phyloP scores from a whole-genome alignment of 2,329 filamentous ascomycete genomes.

The Purpureocillium lavendulum region DNA sequence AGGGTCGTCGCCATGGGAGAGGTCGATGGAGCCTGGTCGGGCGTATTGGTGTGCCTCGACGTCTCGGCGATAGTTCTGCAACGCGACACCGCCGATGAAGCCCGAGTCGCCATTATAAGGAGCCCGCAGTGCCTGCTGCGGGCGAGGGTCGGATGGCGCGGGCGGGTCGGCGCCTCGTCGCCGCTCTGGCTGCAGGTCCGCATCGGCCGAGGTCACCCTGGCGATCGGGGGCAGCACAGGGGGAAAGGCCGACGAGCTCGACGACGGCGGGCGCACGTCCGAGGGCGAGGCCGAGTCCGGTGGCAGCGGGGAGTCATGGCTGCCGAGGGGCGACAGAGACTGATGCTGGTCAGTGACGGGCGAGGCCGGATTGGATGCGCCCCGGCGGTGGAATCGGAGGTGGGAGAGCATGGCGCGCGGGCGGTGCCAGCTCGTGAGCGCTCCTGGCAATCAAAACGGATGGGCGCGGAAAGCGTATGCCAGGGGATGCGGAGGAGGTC shows the following conservation, averaged over 20 bases:
- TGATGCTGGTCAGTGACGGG: slow-evolving; percentile 39
- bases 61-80: slow-evolving; percentile 41
- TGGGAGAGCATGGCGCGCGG: slow-evolving; percentile 37
- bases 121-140: slow-evolving; percentile 19
- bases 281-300: slow-evolving; percentile 27
- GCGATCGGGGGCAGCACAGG: slow-evolving; percentile 43
- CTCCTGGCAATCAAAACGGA: too few relatives aligned
- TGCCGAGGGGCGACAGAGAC: slow-evolving; percentile 25
- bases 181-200: slow-evolving; percentile 17
- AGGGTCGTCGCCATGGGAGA: slow-evolving; percentile 3
- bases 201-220: slow-evolving; percentile 35
- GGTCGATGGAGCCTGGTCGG: background rate
- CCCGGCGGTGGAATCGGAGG: slow-evolving; percentile 51
- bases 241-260: slow-evolving; percentile 29
- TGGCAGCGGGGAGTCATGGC: slow-evolving; percentile 31
- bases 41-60: slow-evolving; percentile 11
- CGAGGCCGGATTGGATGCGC: slow-evolving; percentile 46
- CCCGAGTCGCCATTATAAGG: slow-evolving; percentile 30
- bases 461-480: too few relatives aligned
- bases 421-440: slow-evolving; percentile 3
- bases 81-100: slow-evolving; percentile 47
- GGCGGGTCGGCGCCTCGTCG: slow-evolving; percentile 8
- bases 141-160: slow-evolving; percentile 12
- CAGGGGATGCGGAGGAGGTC: too few relatives aligned
- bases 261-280: slow-evolving; percentile 25